These are phyloP conservation scores for Biscutella auriculata DNA, from an alignment of 441 rosid species.

Conservation along the genomic window DNA sequence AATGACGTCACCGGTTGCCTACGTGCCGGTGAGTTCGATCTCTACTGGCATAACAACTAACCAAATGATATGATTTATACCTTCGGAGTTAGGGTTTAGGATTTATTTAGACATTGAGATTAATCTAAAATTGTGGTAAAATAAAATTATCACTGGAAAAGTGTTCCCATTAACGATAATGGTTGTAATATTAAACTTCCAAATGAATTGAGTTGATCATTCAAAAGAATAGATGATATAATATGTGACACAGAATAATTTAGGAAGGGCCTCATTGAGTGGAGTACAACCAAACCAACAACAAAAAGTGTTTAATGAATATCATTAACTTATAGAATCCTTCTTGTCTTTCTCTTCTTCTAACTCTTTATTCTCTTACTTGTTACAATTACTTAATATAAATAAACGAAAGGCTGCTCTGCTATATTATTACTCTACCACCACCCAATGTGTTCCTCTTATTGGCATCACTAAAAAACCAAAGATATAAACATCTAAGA, in stretches of 20 bases:
- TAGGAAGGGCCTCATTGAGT: constrained; percentile 6
- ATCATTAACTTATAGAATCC: background rate
- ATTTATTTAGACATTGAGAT: too few relatives aligned
- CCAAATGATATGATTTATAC: background rate
- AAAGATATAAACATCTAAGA: background rate
- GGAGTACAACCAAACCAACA: constrained; percentile 27
- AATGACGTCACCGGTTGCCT: background rate
- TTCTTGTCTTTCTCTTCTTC: constrained; percentile 15
- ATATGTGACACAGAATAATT: background rate
- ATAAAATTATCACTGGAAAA: background rate
- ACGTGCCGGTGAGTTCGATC: constrained; percentile 1
- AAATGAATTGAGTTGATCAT: background rate
- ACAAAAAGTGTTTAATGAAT: background rate
- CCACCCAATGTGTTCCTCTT: constrained; percentile 11
- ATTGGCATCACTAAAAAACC: constrained; percentile 11
- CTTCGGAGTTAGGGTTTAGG: too few relatives aligned
- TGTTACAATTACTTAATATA: background rate
- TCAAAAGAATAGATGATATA: background rate
- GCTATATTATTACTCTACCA: too few relatives aligned
- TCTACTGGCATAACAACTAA: background rate
- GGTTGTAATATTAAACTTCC: background rate
- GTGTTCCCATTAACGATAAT: background rate
- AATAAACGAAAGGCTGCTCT: constrained; percentile 12
- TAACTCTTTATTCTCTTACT: background rate
- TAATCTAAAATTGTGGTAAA: background rate